phyloP scores from a whole-genome alignment of 2,329 filamentous ascomycete species.

The Tolypocladium ovalisporum region DNA sequence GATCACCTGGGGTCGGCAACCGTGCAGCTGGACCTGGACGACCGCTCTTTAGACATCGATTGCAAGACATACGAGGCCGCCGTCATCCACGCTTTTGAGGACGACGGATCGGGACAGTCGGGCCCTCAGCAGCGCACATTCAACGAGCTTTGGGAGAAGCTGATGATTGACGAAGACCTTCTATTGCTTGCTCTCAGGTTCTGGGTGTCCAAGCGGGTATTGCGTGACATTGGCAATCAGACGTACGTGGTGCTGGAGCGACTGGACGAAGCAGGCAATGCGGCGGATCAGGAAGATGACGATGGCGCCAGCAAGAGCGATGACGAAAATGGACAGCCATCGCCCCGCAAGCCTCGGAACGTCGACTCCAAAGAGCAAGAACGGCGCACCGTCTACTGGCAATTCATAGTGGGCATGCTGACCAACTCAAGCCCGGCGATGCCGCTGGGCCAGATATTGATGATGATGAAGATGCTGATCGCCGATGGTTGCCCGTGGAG shows the following conservation, averaged over 20 bases:
- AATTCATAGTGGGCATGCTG: constrained; percentile 90
- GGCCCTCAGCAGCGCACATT: constrained; percentile 31
- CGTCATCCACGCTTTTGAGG: constrained; percentile 74
- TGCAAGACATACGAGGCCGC: constrained; percentile 79
- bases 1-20: constrained; percentile 70
- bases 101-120: constrained; percentile 23
- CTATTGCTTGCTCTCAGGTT: constrained; percentile 56
- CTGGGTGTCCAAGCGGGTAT: constrained; percentile 59
- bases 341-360: constrained; percentile 39
- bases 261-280: constrained; percentile 28
- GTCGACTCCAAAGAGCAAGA: constrained; percentile 55
- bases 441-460: constrained; percentile 69
- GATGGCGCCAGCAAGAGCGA: constrained; percentile 11
- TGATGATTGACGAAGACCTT: constrained; percentile 66
- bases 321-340: constrained; percentile 20
- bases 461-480: constrained; percentile 92
- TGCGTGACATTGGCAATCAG: constrained; percentile 43
- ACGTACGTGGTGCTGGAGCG: constrained; percentile 60
- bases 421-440: constrained; percentile 78
- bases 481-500: constrained; percentile 82
- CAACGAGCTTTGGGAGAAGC: constrained; percentile 41
- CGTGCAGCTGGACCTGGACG: constrained; percentile 72
- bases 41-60: constrained; percentile 62
- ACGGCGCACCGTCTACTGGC: constrained; percentile 62
- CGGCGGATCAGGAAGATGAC: constrained; percentile 19